phyloP scores from a whole-genome alignment of 2,329 filamentous ascomycete species.

The Scortechinia acanthostroma region DNA sequence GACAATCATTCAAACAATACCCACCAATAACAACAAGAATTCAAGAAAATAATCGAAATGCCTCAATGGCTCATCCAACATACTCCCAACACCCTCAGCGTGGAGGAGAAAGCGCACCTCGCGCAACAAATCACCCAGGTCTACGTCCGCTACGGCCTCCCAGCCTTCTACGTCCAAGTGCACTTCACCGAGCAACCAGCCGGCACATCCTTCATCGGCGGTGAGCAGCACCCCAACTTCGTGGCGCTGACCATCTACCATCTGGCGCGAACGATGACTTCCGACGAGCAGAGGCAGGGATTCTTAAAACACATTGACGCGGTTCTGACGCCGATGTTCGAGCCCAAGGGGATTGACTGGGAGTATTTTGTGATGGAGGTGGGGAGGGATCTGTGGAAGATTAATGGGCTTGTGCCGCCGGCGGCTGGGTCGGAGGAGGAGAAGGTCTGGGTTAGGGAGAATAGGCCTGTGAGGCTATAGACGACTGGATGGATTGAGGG shows the following conservation, averaged over 20 bases:
- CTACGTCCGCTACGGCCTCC: no score
- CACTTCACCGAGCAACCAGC: constrained; percentile 18
- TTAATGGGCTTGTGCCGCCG: constrained; percentile 28
- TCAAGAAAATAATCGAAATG: no score
- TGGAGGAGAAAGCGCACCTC: no score
- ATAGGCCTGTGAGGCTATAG: constrained; percentile 4
- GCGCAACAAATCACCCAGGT: no score
- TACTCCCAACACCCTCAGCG: no score
- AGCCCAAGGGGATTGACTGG: constrained; percentile 31
- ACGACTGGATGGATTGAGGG: no score
- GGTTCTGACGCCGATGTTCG: constrained; percentile 20
- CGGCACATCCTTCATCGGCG: no score
- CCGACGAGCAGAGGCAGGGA: no score
- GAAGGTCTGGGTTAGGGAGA: constrained; percentile 14
- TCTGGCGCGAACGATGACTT: no score
- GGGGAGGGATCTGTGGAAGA: constrained; percentile 30
- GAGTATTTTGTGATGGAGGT: constrained; percentile 33
- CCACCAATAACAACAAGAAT: no score
- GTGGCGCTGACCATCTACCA: constrained; percentile 20
- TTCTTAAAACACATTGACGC: constrained; percentile 14
- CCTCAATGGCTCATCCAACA: no score
- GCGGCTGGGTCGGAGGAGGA: constrained; percentile 21
- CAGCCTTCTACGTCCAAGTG: constrained; percentile 33
- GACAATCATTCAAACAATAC: no score
- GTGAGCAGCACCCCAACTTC: constrained; percentile 20